Evolutionary conservation across 108 stramenopile genomes (phyloP).

Genomic region (Skeletonema menzelii): DNA sequence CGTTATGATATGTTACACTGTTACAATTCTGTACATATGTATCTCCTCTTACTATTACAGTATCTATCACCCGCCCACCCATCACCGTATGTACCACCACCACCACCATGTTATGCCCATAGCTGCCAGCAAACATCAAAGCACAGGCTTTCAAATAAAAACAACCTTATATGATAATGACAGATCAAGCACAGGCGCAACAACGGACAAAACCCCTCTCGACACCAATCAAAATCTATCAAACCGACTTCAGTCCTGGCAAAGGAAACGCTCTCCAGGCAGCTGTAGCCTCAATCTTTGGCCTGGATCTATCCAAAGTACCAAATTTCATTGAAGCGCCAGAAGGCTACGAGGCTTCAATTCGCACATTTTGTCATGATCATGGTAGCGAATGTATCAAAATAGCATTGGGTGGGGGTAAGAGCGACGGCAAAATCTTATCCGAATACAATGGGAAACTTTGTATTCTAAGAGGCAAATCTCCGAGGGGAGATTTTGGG

Average conservation of each 20-base stretch:
- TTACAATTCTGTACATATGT: too few relatives aligned
- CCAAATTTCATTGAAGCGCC: slow-evolving; percentile 23
- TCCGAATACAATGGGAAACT: slow-evolving; percentile 15
- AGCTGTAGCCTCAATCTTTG: slow-evolving; percentile 20
- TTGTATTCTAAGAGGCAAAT: slow-evolving; percentile 45
- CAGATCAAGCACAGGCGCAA: too few relatives aligned
- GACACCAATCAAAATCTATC: background rate
- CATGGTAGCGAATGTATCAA: background rate
- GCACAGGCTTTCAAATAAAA: too few relatives aligned
- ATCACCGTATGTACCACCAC: too few relatives aligned
- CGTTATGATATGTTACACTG: too few relatives aligned
- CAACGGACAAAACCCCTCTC: too few relatives aligned
- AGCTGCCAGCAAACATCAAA: too few relatives aligned
- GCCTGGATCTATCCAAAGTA: slow-evolving; percentile 4
- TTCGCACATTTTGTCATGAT: background rate
- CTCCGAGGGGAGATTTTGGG: slow-evolving; percentile 39
- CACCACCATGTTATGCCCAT: too few relatives aligned
- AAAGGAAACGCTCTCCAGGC: slow-evolving; percentile 32
- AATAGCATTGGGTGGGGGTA: background rate
- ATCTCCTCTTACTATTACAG: too few relatives aligned
- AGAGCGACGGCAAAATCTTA: background rate
- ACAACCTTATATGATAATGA: too few relatives aligned
- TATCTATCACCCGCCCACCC: too few relatives aligned
- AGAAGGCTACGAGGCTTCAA: slow-evolving; percentile 7
- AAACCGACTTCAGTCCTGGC: slow-evolving; percentile 25